Evolutionary conservation across 1,139 yeast genomes (phyloP).

Genomic region (Geotrichum fermentans): DNA sequence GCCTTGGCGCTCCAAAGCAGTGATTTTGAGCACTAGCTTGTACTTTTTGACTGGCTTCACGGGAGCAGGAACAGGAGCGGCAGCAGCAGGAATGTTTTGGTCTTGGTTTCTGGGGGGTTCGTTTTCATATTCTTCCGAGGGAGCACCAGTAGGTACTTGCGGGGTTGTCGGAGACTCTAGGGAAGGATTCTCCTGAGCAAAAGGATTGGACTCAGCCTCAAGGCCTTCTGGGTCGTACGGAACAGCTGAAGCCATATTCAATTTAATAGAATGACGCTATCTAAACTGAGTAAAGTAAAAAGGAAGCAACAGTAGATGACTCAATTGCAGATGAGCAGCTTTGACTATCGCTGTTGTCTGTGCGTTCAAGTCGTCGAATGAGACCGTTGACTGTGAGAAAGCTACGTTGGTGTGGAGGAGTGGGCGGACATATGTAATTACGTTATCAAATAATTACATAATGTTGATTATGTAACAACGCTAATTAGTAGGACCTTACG

Average conservation of each 20-base stretch:
- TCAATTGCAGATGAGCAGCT: neutral
- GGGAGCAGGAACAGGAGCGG: neutral
- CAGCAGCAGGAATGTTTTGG: too few species aligned
- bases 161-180: neutral
- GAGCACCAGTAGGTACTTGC: neutral
- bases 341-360: too few species aligned
- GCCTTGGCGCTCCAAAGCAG: constrained; percentile 48
- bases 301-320: too few species aligned
- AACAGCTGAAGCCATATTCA: constrained; percentile 29
- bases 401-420: too few species aligned
- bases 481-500: too few species aligned
- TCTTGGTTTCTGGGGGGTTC: neutral
- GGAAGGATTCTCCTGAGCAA: constrained; percentile 24
- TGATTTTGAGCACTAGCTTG: constrained; percentile 41
- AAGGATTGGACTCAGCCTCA: constrained; percentile 30
- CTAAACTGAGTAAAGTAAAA: too few species aligned
- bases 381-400: too few species aligned
- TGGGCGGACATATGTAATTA: too few species aligned
- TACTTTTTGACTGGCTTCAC: constrained; percentile 27
- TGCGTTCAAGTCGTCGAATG: too few species aligned
- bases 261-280: too few species aligned
- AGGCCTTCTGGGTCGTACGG: constrained; percentile 32
- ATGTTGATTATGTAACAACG: too few species aligned
- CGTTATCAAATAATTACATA: too few species aligned
- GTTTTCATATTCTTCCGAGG: neutral